Conservation (phyloP, 192 early-diverging fungal species). For the Funneliformis geosporum region DNA sequence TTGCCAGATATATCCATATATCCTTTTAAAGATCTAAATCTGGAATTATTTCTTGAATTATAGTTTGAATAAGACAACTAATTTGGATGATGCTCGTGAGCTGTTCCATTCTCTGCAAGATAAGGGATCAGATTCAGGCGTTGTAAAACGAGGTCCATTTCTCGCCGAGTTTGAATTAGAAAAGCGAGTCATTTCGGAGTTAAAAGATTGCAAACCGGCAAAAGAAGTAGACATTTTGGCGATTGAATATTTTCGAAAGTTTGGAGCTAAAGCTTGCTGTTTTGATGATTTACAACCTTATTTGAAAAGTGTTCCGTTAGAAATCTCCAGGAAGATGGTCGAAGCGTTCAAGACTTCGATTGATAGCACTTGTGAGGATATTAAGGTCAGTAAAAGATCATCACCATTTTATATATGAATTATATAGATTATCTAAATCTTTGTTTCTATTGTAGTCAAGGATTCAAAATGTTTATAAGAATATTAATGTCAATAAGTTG, state of each 20-base stretch:
- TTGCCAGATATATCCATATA: neutral
- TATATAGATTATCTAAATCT: neutral
- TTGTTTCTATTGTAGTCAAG: slow-evolving; percentile 25
- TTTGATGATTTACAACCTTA: slow-evolving; percentile 77
- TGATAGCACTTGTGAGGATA: slow-evolving; percentile 38
- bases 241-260: slow-evolving; percentile 58
- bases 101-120: slow-evolving; percentile 45
- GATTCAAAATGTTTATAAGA: slow-evolving; percentile 42
- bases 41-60: neutral
- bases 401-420: neutral
- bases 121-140: slow-evolving; percentile 40
- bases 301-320: slow-evolving; percentile 40
- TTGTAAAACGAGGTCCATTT: slow-evolving; percentile 68
- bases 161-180: slow-evolving; percentile 69
- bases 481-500: slow-evolving; percentile 43
- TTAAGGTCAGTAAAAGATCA: slow-evolving; percentile 41
- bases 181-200: slow-evolving; percentile 34
- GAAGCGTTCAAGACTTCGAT: slow-evolving; percentile 33
- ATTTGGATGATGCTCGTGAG: slow-evolving; percentile 42
- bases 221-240: neutral
- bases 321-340: slow-evolving; percentile 42
- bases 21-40: neutral
- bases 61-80: neutral
- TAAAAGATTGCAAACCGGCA: slow-evolving; percentile 35
- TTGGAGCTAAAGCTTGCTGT: slow-evolving; percentile 66